Evolutionary conservation across 108 stramenopile species (phyloP), one percentile per base, ranked within the genome.

Genomic region (Nitzschia putrida): DNA sequence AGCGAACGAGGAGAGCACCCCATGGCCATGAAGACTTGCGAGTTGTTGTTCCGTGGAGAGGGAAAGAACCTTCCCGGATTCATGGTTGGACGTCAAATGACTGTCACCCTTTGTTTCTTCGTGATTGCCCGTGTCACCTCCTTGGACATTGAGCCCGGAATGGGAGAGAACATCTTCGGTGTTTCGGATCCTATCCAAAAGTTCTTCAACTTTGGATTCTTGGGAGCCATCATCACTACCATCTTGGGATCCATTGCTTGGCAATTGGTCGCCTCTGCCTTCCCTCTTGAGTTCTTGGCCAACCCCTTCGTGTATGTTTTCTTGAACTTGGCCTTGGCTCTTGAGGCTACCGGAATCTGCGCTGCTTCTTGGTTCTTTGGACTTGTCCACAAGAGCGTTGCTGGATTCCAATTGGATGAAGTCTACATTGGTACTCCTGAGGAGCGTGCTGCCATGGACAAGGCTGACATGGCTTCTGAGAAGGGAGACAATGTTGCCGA

Each of bases 181-280:
- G n/a, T n/a, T n/a, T n/a, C n/a, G n/a, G n/a, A n/a, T n/a, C n/a
- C n/a, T n/a, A n/a, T n/a, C n/a, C n/a, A n/a, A n/a, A n/a, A n/a
- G n/a, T n/a, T n/a, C n/a, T n/a, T n/a, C n/a, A n/a, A n/a, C n/a
- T n/a, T n/a, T n/a, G n/a, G n/a, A n/a, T n/a, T n/a, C n/a, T n/a
- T n/a, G n/a, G n/a, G n/a, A n/a, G n/a, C 89, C 26, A 53, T 90
- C 60, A 82, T 87, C 59, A 87, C 85, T 60, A 90, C 89, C 26
- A 84, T 87, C 73, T 53, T 87, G 26, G 89, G 80, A 38, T 83
- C 81, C 56, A 76, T 85, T 52, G 59, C 76, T 21, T 90, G 89
- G 89, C 84, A 85, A 64, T 71, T 90, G 67, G 78, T 87, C 23
- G 89, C 89, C 13, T 77, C 83, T 8, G 67, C 72, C 66, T 87